phyloP scores from a whole-genome alignment of 2,329 filamentous ascomycete species.

The Epichloe scottii region DNA sequence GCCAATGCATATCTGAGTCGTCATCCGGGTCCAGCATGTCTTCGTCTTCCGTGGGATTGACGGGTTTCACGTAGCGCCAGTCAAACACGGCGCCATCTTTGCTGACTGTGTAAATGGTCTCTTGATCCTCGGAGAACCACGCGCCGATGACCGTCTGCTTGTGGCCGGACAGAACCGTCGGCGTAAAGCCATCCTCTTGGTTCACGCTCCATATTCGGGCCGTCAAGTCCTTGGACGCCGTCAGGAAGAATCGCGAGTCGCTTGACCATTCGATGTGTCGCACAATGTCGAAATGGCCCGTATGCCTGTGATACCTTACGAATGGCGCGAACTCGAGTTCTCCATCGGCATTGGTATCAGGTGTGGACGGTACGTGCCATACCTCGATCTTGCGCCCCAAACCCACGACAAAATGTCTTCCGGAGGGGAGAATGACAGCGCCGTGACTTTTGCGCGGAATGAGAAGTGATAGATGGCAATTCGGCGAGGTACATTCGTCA shows the following conservation, averaged over 20 bases:
- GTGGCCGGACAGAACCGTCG: conserved; percentile 83
- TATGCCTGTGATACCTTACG: conserved; percentile 72
- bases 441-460: conserved; percentile 72
- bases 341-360: conserved; percentile 64
- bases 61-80: conserved; percentile 70
- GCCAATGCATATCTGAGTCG: conserved; percentile 64
- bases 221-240: conserved; percentile 81
- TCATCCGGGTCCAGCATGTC: conserved; percentile 48
- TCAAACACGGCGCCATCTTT: conserved; percentile 94
- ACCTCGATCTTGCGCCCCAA: conserved; percentile 82
- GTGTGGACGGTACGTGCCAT: conserved; percentile 89
- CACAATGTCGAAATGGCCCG: conserved; percentile 79
- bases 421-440: conserved; percentile 82
- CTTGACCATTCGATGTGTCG: conserved; percentile 86
- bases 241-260: conserved; percentile 92
- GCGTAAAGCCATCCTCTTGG: conserved; percentile 73
- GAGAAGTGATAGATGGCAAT: conserved; percentile 90
- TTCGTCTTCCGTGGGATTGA: conserved; percentile 43
- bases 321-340: conserved; percentile 94
- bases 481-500: conserved; percentile 79
- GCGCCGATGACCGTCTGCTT: conserved; percentile 82
- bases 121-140: conserved; percentile 94
- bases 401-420: conserved; percentile 79
- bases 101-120: conserved; percentile 90
- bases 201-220: conserved; percentile 91